Conservation (phyloP, 2,329 filamentous ascomycete species). For the Neopestalotiopsis sp. region DNA sequence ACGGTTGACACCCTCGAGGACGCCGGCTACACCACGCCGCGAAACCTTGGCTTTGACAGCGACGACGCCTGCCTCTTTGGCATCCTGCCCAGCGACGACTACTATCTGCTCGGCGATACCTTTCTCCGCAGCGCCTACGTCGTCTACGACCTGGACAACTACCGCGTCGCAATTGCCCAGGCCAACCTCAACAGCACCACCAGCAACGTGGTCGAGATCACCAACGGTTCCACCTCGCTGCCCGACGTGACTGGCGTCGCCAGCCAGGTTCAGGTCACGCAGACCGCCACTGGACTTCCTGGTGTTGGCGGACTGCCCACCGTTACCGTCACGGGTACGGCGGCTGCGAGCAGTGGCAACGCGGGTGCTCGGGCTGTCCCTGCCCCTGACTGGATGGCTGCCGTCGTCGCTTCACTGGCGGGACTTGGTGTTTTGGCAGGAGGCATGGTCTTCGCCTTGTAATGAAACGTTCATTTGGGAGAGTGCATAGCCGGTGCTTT, state of each 20-base stretch:
- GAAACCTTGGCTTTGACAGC: slow-evolving; percentile 43
- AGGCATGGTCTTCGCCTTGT: slow-evolving; percentile 3
- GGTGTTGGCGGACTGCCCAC: slow-evolving; percentile 17
- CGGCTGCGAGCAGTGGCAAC: slow-evolving; percentile 22
- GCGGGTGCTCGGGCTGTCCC: slow-evolving; percentile 25
- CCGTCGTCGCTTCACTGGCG: not conserved
- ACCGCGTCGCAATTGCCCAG: slow-evolving; percentile 57
- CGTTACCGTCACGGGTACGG: slow-evolving; percentile 21
- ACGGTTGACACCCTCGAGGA: slow-evolving; percentile 34
- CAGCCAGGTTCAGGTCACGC: slow-evolving; percentile 34
- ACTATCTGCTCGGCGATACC: slow-evolving; percentile 51
- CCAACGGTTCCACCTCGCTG: slow-evolving; percentile 41
- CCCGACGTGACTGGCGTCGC: slow-evolving; percentile 50
- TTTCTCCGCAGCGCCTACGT: slow-evolving; percentile 57
- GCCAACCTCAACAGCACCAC: slow-evolving; percentile 53
- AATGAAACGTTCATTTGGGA: not conserved
- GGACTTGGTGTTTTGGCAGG: slow-evolving; percentile 4
- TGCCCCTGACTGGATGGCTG: slow-evolving; percentile 27
- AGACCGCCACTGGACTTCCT: slow-evolving; percentile 28
- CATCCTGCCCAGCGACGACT: slow-evolving; percentile 46
- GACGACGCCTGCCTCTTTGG: slow-evolving; percentile 57
- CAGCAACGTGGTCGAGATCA: slow-evolving; percentile 52
- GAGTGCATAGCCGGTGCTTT: not conserved
- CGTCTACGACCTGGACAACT: slow-evolving; percentile 58
- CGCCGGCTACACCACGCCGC: slow-evolving; percentile 28